Evolutionary conservation across 495 filamentous ascomycete species (phyloP), one percentile per base, ranked within the genome.

Genomic region (Aspergillus heteromorphus): DNA sequence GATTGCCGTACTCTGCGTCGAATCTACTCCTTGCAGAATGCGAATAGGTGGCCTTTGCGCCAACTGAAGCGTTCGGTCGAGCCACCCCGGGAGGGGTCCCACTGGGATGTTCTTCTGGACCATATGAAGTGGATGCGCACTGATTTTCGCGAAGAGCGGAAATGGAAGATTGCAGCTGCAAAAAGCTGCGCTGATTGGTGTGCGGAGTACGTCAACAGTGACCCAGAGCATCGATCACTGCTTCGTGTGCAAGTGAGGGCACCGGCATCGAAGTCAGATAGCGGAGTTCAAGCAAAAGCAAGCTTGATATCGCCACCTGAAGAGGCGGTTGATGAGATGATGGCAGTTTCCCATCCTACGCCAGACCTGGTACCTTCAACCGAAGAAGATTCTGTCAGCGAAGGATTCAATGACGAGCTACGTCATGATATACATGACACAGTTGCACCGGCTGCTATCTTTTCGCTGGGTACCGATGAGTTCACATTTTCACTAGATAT

Each of bases 51-150:
- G 91, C 92, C 91, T 2, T 73, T 98, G 55, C 81, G 92, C 48
- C 95, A 97, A 63, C 79, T 91, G 45, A 83, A 91, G 58, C 84
- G 87, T 45, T 83, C 82, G 25, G 74, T 79, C 2, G 93, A 98
- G 65, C 93, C 95, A 25, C 76, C 76, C 7, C 80, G 90, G 34
- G 84, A 85, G 11, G 75, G 79, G 2, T 81, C 83, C 6, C 92
- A 97, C 65, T 85, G 83, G 81, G 93, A 98, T 73, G 79, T 93
- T 40, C 67, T 97, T 38, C 72, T 97, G 8, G 79, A 89, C 57
- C 89, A 98, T 70, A 88, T 92, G 82, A 95, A 90, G 68, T 97
- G 93, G 95, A 89, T 98, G 84, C 82, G 89, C 34, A 96, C 89
- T 2, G 93, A 98, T 73, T 97, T 97, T 62, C 79, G 87, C 27